A percentile compares a stretch with the other conserved stretches of the same genome.
Conservation (phyloP, 2,329 filamentous ascomycete species). For the Aspergillus puulaauensis region DNA sequence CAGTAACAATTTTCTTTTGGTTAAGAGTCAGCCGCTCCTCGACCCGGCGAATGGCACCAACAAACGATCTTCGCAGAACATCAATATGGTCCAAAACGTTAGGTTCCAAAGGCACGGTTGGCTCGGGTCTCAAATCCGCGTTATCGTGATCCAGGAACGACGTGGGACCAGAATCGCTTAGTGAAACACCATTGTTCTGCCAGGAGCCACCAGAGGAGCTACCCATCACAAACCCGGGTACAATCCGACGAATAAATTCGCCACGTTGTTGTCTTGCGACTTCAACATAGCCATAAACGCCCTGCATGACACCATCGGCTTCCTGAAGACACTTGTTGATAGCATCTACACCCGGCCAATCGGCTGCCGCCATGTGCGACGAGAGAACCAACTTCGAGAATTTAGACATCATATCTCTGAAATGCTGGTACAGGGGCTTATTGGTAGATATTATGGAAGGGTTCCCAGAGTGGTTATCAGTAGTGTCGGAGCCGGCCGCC, state of each 20-base stretch:
- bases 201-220: conserved; percentile 83
- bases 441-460: conserved; percentile 99
- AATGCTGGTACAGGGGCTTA: conserved; percentile 94
- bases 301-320: conserved; percentile 91
- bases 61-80: conserved; percentile 78
- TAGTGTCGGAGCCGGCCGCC: conserved; percentile 94
- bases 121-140: conserved; percentile 70
- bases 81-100: conserved; percentile 80
- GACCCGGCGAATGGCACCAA: conserved; percentile 80
- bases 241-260: conserved; percentile 87
- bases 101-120: conserved; percentile 71
- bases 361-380: conserved; percentile 93
- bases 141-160: conserved; percentile 85
- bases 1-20: conserved; percentile 83
- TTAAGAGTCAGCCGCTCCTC: conserved; percentile 77
- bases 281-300: conserved; percentile 95
- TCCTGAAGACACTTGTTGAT: conserved; percentile 94
- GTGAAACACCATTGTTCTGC: conserved; percentile 65
- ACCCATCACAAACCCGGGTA: conserved; percentile 89
- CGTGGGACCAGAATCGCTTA: conserved; percentile 63
- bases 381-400: conserved; percentile 99
- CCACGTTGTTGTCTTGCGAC: conserved; percentile 90
- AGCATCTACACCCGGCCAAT: conserved; percentile 92
- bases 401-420: conserved; percentile 98
- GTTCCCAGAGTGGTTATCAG: conserved; percentile 97